These are phyloP conservation scores for Corchorus olitorius DNA, from an alignment of 345 rosid species.

Conservation along the genomic window DNA sequence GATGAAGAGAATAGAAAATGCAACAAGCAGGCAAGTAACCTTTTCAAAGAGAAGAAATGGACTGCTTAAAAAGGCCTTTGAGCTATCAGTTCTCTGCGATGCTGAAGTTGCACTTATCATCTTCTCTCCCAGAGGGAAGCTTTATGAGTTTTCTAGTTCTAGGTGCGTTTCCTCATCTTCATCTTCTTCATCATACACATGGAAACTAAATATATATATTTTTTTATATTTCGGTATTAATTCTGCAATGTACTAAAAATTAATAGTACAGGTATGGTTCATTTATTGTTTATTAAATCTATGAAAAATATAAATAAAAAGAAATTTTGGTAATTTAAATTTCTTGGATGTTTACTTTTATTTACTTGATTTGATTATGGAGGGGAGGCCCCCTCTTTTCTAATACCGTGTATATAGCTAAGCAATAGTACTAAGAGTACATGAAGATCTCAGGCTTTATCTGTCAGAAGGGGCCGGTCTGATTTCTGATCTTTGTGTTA, in stretches of 20 bases:
- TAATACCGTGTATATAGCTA: background rate
- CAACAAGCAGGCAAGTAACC: slow-evolving; percentile 80
- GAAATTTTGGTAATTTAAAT: background rate
- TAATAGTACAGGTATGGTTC: too few species aligned
- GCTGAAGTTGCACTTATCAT: slow-evolving; percentile 73
- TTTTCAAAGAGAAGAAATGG: slow-evolving; percentile 83
- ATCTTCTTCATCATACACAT: background rate
- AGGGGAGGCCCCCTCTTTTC: background rate
- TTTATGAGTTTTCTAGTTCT: slow-evolving; percentile 65
- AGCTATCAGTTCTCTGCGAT: slow-evolving; percentile 81
- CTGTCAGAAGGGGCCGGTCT: slow-evolving; percentile 18
- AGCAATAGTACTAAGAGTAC: slow-evolving; percentile 10
- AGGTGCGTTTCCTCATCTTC: slow-evolving; percentile 35
- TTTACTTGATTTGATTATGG: background rate
- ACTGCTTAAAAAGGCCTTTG: slow-evolving; percentile 71
- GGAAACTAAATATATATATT: background rate
- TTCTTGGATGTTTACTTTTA: background rate
- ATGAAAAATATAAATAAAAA: background rate
- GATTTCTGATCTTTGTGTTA: slow-evolving; percentile 17
- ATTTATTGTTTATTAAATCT: background rate
- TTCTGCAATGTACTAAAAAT: background rate
- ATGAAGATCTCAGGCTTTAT: slow-evolving; percentile 22
- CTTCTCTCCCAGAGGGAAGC: slow-evolving; percentile 76
- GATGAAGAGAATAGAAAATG: slow-evolving; percentile 77
- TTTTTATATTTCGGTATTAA: background rate